Percentiles rank a stretch among this genome's conserved stretches.
phyloP scores from a whole-genome alignment of 1,139 yeast genomes.

The Scheffersomyces titani region DNA sequence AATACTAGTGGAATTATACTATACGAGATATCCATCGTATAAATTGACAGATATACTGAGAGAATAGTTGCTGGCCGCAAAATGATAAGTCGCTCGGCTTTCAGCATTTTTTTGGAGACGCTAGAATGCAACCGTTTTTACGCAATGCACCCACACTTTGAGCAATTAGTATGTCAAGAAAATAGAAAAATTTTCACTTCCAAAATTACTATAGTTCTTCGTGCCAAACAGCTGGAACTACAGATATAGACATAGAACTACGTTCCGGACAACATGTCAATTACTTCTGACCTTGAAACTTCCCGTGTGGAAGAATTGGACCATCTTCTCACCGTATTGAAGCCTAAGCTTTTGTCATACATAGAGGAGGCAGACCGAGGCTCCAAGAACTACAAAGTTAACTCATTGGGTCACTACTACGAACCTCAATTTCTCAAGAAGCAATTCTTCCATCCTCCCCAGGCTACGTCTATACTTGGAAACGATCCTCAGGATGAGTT shows the following conservation, averaged over 20 bases:
- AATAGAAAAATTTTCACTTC: not conserved
- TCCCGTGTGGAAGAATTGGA: conserved; percentile 43
- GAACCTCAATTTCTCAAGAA: conserved; percentile 35
- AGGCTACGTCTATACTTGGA: conserved; percentile 8
- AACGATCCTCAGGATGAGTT: conserved; percentile 4
- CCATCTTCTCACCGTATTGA: conserved; percentile 29
- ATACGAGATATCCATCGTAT: not conserved
- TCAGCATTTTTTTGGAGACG: not conserved
- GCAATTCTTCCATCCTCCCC: conserved; percentile 14
- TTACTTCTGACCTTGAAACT: conserved; percentile 27
- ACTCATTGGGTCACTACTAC: conserved; percentile 41
- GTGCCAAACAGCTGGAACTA: not conserved
- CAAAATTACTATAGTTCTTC: not conserved
- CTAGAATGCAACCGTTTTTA: not conserved
- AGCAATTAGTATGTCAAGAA: not conserved
- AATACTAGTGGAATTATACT: too few relatives aligned
- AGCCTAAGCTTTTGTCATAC: conserved; percentile 40
- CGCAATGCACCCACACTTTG: not conserved
- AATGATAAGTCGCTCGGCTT: not conserved
- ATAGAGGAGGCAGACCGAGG: conserved; percentile 36
- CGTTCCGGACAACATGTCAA: not conserved
- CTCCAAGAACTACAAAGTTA: conserved; percentile 23
- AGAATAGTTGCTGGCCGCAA: not conserved
- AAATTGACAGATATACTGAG: not conserved
- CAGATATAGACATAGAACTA: not conserved